A percentile compares a stretch with the other conserved stretches of the same genome.
These are phyloP conservation scores for Artemisia annua DNA, from an alignment of 129 eudicot species.

Conservation along the genomic window DNA sequence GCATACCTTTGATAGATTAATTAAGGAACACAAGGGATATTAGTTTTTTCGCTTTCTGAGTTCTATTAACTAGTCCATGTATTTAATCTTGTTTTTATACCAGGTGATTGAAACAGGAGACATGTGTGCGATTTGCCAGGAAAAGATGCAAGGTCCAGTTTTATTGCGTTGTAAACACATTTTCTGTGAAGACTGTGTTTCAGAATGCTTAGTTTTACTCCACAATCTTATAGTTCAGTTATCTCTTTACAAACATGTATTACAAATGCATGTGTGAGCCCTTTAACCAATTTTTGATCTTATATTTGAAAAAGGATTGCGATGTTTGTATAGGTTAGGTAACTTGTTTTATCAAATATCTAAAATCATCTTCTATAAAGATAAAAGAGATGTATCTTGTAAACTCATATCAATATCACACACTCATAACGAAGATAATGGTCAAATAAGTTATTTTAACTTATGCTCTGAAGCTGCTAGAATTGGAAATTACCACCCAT, in stretches of 20 bases:
- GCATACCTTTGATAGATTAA: too few relatives aligned
- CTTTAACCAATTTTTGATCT: neutral
- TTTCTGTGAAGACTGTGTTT: slow-evolving; percentile 86
- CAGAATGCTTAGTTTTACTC: slow-evolving; percentile 66
- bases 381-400: neutral
- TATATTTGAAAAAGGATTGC: neutral
- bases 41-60: neutral
- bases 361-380: neutral
- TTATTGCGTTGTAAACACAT: slow-evolving; percentile 77
- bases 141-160: slow-evolving; percentile 78
- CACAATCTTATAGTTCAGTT: neutral
- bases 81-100: slow-evolving; percentile 7
- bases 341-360: neutral
- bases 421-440: neutral
- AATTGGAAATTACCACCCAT: too few relatives aligned
- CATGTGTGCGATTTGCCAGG: slow-evolving; percentile 87
- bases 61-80: neutral
- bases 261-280: neutral
- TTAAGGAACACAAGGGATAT: neutral
- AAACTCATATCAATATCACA: neutral
- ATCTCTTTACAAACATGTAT: neutral
- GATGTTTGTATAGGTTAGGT: neutral
- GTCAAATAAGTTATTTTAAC: neutral
- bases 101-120: slow-evolving; percentile 84
- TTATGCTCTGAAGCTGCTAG: neutral